Evolutionary conservation across 306 rosid genomes (phyloP), one percentile per base, ranked within the genome.

Genomic region (Prunus persica): DNA sequence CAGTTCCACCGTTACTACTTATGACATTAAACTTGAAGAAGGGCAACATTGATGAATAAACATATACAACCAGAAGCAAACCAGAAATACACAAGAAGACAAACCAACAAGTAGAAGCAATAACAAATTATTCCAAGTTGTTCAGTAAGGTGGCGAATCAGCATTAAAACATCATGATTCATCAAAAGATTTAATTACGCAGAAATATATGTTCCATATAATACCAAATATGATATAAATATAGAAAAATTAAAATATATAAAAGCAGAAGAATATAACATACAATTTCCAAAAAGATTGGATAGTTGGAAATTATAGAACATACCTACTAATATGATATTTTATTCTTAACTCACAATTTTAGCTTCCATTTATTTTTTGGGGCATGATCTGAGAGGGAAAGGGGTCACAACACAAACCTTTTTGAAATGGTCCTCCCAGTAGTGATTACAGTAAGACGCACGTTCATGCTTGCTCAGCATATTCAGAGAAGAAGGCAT

Each of bases 401-500:
- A 41, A 63, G 55, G 66, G 67, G 3, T 34, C 41, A 43, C 27
- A 73, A 24, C 27, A 24, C 83, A 73, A 74, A 92, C 98, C 97
- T 92, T 95, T 90, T 91, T 92, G 74, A 90, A 89, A 78, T 95
- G 96, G 67, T 86, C 91, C 82, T 89, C 92, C 98, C 98, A 95
- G 72, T 95, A 88, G 86, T 87, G 98, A 84, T 92, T 95, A 81
- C 98, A 95, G 86, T 95, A 95, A 76, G 98, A 92, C 65, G 98
- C 98, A 54, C 98, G 98, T 62, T 92, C 97, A 85, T 86, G 98
- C 77, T 91, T 90, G 85, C 93, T 88, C 84, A 95, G 81, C 96
- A 95, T 85, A 86, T 90, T 86, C 82, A 95, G 87, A 79, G 98
- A 84, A 67, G 94, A 92, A 24, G 97, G 98, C 98, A 95, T 88